Base-by-base conservation (phyloP, 2,329 filamentous ascomycete species). In the Akanthomyces lecanii region DNA sequence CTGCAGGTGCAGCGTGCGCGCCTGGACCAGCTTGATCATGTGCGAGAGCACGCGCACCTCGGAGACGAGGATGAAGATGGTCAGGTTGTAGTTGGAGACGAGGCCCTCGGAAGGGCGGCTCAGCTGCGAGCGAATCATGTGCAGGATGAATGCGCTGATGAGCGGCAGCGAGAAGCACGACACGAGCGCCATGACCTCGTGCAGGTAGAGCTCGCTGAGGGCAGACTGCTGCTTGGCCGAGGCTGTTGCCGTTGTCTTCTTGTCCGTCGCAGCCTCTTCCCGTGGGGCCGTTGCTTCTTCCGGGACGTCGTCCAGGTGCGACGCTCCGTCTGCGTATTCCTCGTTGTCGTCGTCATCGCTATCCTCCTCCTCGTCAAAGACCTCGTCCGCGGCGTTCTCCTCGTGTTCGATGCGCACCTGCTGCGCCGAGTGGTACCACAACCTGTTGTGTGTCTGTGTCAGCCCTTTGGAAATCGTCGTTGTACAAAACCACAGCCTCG, bases 51-150 rank as follows among this genome's bases (percentile, higher is more conserved):
- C 94, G 3, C 91, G 88, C 33, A 97, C 80, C 75, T 98, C 94
- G 4, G 94, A 90, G 1, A 90, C 91, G 21, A 97, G 82, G 3
- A 97, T 80, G 74, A 97, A 98, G 59, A 98, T 91, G 14, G 89
- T 92, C 61, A 98, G 81, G 74, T 97, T 97, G 77, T 94, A 96
- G 74, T 97, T 91, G 5, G 92, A 96, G 7, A 98, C 89, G 12
- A 98, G 80, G 1, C 91, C 91, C 73, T 96, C 92, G 0, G 92
- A 92, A 0, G 90, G 91, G 2, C 90, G 83, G 28, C 90, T 93
- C 21, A 98, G 84, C 69, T 94, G 91, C 10, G 83, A 84, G 57
- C 94, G 86, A 64, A 97, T 90, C 23, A 85, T 79, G 72, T 97
- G 93, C 12, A 98, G 81, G 45, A 97, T 79, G 75, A 89, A 95